Conservation (phyloP, 306 rosid genomes). For the Prosopis cineraria region DNA sequence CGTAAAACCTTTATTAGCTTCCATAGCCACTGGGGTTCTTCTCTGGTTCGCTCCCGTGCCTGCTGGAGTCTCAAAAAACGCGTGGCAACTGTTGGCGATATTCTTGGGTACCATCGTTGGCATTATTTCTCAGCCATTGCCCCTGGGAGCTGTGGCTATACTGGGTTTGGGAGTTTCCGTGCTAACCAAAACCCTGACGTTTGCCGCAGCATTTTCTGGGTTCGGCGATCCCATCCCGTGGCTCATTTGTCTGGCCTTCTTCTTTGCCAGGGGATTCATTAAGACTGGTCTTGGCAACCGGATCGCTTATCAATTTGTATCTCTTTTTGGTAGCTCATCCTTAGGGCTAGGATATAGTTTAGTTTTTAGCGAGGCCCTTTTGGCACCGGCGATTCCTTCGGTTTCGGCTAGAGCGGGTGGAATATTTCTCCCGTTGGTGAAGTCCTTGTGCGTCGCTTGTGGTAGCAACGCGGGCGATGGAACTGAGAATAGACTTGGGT, state of each 20-base stretch:
- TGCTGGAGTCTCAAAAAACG: conserved; percentile 66
- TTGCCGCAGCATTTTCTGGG: conserved; percentile 89
- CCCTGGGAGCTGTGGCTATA: conserved; percentile 91
- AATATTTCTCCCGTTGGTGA: conserved; percentile 86
- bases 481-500: conserved; percentile 73
- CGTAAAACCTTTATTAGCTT: conserved; percentile 73
- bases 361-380: conserved; percentile 89
- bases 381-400: conserved; percentile 96
- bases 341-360: conserved; percentile 92
- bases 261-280: conserved; percentile 94
- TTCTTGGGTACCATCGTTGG: conserved; percentile 94
- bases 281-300: conserved; percentile 96
- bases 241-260: conserved; percentile 93
- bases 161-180: conserved; percentile 87
- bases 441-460: conserved; percentile 87
- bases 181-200: conserved; percentile 84
- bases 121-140: conserved; percentile 88
- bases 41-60: conserved; percentile 93
- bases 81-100: conserved; percentile 90
- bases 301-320: conserved; percentile 88
- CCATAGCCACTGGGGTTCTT: conserved; percentile 71
- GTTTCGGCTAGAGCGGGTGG: conserved; percentile 97
- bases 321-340: conserved; percentile 90
- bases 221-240: conserved; percentile 97
- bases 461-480: conserved; percentile 97